A percentile compares a stretch with the other conserved stretches of the same genome.
phyloP scores from a whole-genome alignment of 805 yeast genomes.

The Metschnikowia bowlesiae region DNA sequence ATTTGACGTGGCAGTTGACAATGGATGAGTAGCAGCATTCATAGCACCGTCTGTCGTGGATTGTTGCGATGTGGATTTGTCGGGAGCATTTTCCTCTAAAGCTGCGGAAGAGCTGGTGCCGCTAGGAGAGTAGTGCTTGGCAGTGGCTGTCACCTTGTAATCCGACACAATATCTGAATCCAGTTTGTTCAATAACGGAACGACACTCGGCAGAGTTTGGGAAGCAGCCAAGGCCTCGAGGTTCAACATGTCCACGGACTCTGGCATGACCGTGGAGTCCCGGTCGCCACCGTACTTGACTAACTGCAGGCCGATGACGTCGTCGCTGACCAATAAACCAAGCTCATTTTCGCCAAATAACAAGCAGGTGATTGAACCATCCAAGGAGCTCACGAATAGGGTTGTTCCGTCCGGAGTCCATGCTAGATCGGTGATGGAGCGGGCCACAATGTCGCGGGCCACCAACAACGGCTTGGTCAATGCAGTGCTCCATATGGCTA shows the following conservation, averaged over 20 bases:
- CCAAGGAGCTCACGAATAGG: conserved; percentile 75
- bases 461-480: conserved; percentile 74
- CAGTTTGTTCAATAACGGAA: not conserved
- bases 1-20: too few relatives aligned
- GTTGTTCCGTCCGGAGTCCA: conserved; percentile 83
- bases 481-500: conserved; percentile 85
- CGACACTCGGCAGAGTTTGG: not conserved
- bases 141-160: not conserved
- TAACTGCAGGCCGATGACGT: conserved; percentile 60
- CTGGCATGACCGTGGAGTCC: conserved; percentile 81
- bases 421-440: conserved; percentile 80
- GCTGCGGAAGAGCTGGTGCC: too few relatives aligned
- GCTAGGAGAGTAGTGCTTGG: too few relatives aligned
- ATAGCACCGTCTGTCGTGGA: too few relatives aligned
- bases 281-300: conserved; percentile 85
- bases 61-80: too few relatives aligned
- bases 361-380: conserved; percentile 72
- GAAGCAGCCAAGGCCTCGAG: conserved; percentile 23
- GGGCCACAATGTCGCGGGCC: conserved; percentile 67
- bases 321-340: conserved; percentile 61
- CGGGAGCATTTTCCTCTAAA: too few relatives aligned
- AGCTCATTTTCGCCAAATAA: conserved; percentile 60
- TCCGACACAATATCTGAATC: not conserved
- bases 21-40: too few relatives aligned
- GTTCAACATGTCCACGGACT: conserved; percentile 70